phyloP scores from a whole-genome alignment of 2,329 filamentous ascomycete genomes.

The Rutstroemia sp. region DNA sequence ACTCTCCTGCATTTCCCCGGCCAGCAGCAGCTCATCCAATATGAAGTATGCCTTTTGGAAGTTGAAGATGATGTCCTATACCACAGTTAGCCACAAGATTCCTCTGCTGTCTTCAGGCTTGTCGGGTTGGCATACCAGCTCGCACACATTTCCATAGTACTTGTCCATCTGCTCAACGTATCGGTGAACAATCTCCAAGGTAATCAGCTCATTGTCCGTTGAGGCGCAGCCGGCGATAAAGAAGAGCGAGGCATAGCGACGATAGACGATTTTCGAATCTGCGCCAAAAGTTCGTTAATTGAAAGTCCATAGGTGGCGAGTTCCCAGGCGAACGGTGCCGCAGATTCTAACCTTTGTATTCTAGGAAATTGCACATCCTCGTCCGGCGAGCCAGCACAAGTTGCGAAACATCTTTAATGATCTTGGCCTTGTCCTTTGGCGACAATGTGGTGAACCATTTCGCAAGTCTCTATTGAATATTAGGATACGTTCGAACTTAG shows the following conservation, averaged over 20 bases:
- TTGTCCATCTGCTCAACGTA: conserved; percentile 99
- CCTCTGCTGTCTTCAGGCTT: neutral
- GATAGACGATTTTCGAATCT: conserved; percentile 99
- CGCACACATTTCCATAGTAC: conserved; percentile 99
- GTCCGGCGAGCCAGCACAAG: conserved; percentile 92
- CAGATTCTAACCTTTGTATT: conserved; percentile 76
- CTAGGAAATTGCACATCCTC: conserved; percentile 99
- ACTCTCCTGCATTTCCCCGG: conserved; percentile 96
- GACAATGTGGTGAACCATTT: conserved; percentile 99
- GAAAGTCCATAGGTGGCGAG: no score
- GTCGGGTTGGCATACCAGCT: conserved; percentile 44
- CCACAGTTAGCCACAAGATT: neutral
- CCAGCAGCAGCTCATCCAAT: conserved; percentile 88
- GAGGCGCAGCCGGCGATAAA: conserved; percentile 97
- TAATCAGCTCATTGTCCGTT: conserved; percentile 98
- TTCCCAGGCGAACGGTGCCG: no score
- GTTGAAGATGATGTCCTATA: conserved; percentile 69
- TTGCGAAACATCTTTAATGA: conserved; percentile 98
- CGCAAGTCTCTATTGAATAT: conserved; percentile 68
- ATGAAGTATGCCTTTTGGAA: conserved; percentile 99
- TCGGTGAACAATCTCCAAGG: conserved; percentile 95
- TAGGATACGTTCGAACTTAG: conserved; percentile 14
- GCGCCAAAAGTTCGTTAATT: conserved; percentile 15
- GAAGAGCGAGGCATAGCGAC: conserved; percentile 96
- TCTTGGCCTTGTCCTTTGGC: conserved; percentile 98